Evolutionary conservation across 305 asterid species (phyloP).

Genomic region (Petunia hybrid): DNA sequence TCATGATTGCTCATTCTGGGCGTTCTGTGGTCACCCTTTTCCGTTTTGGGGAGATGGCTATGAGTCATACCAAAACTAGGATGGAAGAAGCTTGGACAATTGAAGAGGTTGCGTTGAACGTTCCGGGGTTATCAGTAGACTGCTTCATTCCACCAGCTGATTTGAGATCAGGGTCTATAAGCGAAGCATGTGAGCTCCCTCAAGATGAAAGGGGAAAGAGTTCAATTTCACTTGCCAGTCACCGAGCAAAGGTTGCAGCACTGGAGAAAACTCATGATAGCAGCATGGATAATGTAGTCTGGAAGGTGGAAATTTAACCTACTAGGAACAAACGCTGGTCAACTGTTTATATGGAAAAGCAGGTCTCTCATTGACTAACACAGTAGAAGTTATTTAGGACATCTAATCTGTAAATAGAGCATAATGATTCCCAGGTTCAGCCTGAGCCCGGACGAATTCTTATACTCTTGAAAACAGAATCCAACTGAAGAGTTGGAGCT

Average conservation of each 20-base stretch:
- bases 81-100: constrained; percentile 98
- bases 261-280: constrained; percentile 39
- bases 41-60: constrained; percentile 85
- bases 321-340: constrained; percentile 28
- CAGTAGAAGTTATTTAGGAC: constrained; percentile 33
- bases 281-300: constrained; percentile 36
- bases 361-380: constrained; percentile 42
- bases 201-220: constrained; percentile 64
- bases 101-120: constrained; percentile 84
- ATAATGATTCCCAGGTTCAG: constrained; percentile 34
- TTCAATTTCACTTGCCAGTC: constrained; percentile 42
- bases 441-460: constrained; percentile 32
- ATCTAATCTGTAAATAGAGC: constrained; percentile 41
- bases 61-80: constrained; percentile 86
- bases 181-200: constrained; percentile 74
- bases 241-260: constrained; percentile 45
- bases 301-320: constrained; percentile 41
- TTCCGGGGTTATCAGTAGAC: constrained; percentile 80
- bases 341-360: constrained; percentile 44
- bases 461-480: constrained; percentile 36
- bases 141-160: constrained; percentile 90
- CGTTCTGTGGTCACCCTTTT: constrained; percentile 82
- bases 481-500: constrained; percentile 42
- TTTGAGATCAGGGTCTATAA: constrained; percentile 64
- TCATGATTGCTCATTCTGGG: constrained; percentile 92